Base-by-base conservation (phyloP, 106 monocot genomes). In the Dendrobium huoshanense region DNA sequence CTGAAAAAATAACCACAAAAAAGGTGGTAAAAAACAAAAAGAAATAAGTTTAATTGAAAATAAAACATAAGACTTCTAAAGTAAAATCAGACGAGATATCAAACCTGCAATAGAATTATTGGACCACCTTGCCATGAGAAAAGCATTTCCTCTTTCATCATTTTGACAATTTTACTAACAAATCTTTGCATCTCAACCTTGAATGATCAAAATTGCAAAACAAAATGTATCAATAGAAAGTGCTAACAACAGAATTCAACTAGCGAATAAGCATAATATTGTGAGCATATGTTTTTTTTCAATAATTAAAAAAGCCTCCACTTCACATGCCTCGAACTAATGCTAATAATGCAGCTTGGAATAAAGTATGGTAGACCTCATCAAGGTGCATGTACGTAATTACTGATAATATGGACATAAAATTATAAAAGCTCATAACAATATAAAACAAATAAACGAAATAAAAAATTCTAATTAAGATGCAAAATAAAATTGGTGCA, bases 101-200 rank as follows among this genome's bases (percentile, higher is more conserved):
- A 3, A 81, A 98, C 97, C 97, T 98, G 97, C 79, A 87, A 67
- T 81, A 98, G 81, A 85, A 98, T 98, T 67, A 98, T 98, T 37
- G 97, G 97, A 77, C 97, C 94, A 80, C 97, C 97, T 94, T 98
- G 94, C 97, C 97, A 98, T 73, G 97, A 92, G 84, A 94, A 94
- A 78, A 98, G 92, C 78, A 80, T 88, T 82, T 98, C 94, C 75
- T 92, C 33, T 80, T 78, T 84, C 92, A 98, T 98, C 78, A 98
- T 67, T 86, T 90, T 83, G 16, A 98, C 94, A 10, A 98, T 92
- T 87, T 87, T 94, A 49, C 80, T 85, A 45, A 92, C 92, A 80
- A 98, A 98, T 72, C 73, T 94, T 80, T 94, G 80, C 94, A 98
- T 98, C 85, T 98, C 97, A 56, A 78, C 82, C 97, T 98, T 85